Conservation (phyloP, 1,284 basidiomycete species). For the Acaromyces ingoldii region DNA sequence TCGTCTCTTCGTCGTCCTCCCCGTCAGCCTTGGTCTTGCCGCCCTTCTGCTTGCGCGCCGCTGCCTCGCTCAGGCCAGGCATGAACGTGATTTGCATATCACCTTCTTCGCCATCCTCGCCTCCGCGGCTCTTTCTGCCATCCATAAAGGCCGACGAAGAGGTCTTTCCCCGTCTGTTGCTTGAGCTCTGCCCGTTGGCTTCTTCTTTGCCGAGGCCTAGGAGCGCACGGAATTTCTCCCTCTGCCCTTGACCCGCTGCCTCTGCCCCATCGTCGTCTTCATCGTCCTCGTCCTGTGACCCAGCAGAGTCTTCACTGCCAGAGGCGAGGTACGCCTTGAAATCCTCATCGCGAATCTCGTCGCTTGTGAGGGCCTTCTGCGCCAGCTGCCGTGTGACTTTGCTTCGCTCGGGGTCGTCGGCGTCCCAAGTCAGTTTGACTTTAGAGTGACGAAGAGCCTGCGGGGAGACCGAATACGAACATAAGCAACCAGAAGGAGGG, state of each 20-base stretch:
- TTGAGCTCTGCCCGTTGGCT: not conserved
- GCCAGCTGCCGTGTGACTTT: conserved; percentile 58
- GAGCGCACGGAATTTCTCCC: conserved; percentile 37
- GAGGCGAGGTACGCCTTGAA: conserved; percentile 48
- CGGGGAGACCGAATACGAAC: not conserved
- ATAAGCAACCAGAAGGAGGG: not conserved
- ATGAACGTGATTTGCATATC: conserved; percentile 50
- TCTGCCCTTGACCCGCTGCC: conserved; percentile 5
- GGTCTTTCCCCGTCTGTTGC: not conserved
- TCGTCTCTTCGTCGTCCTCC: conserved; percentile 40
- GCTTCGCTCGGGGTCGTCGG: conserved; percentile 85
- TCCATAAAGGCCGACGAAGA: conserved; percentile 1
- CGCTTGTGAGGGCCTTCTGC: conserved; percentile 21
- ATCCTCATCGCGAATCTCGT: conserved; percentile 45
- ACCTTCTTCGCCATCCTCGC: conserved; percentile 17
- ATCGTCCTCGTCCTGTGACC: conserved; percentile 22
- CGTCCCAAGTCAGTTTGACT: conserved; percentile 97
- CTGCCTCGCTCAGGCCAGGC: conserved; percentile 42
- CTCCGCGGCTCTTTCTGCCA: not conserved
- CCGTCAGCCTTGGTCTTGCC: conserved; percentile 10
- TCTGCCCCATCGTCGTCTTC: conserved; percentile 10
- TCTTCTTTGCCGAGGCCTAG: conserved; percentile 23
- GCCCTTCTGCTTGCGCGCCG: conserved; percentile 21
- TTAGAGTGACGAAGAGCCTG: conserved; percentile 96
- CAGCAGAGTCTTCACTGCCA: conserved; percentile 27